Conservation (phyloP, 73 alveolate genomes). For the Uronychia binucleata region DNA sequence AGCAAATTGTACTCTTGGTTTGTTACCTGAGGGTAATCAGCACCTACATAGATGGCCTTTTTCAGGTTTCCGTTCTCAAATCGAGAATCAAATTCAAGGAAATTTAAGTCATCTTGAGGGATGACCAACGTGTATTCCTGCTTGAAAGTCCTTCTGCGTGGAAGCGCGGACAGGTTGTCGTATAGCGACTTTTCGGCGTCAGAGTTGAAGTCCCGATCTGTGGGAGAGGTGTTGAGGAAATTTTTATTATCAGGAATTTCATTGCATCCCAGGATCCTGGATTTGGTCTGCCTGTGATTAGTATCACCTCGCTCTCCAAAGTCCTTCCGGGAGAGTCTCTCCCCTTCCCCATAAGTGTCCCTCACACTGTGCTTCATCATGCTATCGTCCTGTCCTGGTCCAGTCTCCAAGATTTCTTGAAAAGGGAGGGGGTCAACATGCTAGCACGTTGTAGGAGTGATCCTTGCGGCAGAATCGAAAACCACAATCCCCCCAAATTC, state of each 20-base stretch:
- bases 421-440: not conserved
- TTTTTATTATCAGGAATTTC: not conserved
- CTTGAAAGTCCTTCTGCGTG: not conserved
- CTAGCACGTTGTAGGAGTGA: not conserved
- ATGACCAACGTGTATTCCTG: not conserved
- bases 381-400: too few species aligned
- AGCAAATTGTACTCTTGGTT: slow-evolving; percentile 31
- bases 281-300: not conserved
- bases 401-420: not conserved
- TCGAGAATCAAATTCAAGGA: not conserved
- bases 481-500: not conserved
- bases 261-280: not conserved
- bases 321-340: not conserved
- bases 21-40: not conserved
- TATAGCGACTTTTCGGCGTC: not conserved
- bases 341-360: too few species aligned
- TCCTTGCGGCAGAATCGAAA: not conserved
- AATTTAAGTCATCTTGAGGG: not conserved
- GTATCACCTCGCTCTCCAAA: not conserved
- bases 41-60: not conserved
- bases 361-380: too few species aligned
- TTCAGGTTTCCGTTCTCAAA: not conserved
- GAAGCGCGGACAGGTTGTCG: not conserved
- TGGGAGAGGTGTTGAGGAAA: not conserved
- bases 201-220: not conserved